Conservation (phyloP, 208 protist species). For the Trypanosoma melophagium region DNA sequence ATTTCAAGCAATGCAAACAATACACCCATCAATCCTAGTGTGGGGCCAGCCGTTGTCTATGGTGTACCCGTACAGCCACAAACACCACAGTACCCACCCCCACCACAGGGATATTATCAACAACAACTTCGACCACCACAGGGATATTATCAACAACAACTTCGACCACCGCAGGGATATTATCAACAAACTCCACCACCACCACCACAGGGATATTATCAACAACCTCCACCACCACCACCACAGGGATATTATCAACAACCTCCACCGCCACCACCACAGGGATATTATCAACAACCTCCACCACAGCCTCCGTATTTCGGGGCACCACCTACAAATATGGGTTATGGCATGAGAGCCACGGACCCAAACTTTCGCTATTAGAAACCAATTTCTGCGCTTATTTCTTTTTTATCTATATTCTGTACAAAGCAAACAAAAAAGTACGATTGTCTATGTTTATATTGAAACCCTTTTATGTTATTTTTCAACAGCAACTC, state of each 20-base stretch:
- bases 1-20: slow-evolving; percentile 18
- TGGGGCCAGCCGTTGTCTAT: slow-evolving; percentile 19
- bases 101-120: slow-evolving; percentile 8
- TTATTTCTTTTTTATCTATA: too few relatives aligned
- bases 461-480: too few relatives aligned
- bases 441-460: too few relatives aligned
- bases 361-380: slow-evolving; percentile 12
- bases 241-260: slow-evolving; percentile 16
- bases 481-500: too few relatives aligned
- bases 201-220: slow-evolving; percentile 24
- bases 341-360: background rate
- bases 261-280: background rate
- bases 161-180: too few relatives aligned
- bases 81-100: slow-evolving; percentile 12
- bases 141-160: too few relatives aligned
- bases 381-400: background rate
- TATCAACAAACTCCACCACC: too few relatives aligned
- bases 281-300: slow-evolving; percentile 6
- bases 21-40: slow-evolving; percentile 11
- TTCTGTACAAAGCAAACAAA: too few relatives aligned
- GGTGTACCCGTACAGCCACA: slow-evolving; percentile 26
- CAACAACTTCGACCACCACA: too few relatives aligned
- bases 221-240: slow-evolving; percentile 11
- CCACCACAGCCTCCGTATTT: slow-evolving; percentile 7
- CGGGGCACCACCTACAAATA: background rate